These are phyloP conservation scores for Wickerhamiella domercqiae DNA, from an alignment of 805 yeast genomes.

Conservation along the genomic window DNA sequence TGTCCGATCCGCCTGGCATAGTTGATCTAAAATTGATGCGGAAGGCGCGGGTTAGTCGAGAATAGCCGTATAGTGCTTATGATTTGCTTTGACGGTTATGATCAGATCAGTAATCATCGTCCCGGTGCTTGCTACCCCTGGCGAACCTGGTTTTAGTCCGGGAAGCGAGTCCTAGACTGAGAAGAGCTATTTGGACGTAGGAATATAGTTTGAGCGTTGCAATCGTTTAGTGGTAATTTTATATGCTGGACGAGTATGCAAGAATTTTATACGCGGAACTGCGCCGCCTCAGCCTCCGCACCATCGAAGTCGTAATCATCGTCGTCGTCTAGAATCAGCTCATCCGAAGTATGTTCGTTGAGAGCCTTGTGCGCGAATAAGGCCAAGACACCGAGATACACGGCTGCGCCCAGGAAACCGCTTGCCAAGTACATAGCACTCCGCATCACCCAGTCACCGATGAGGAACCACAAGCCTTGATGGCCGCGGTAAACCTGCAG, in stretches of 20 bases:
- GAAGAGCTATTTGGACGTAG: no score
- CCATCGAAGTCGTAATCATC: constrained; percentile 5
- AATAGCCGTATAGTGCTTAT: no score
- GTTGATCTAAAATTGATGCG: no score
- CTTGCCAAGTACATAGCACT: constrained; percentile 12
- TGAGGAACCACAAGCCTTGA: background rate
- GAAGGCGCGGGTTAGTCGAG: no score
- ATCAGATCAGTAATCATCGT: no score
- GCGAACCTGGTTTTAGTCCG: no score
- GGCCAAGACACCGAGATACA: constrained; percentile 17
- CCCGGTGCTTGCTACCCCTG: no score
- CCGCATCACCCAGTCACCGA: constrained; percentile 1
- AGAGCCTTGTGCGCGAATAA: constrained; percentile 16
- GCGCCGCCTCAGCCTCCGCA: background rate
- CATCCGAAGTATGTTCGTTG: constrained; percentile 17
- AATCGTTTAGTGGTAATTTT: no score
- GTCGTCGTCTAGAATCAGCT: constrained; percentile 18
- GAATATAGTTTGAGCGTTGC: no score
- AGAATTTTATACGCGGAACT: background rate
- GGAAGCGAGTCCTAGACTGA: no score
- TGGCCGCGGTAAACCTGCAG: background rate
- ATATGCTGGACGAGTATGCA: no score
- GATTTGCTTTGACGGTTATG: no score
- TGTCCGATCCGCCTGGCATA: background rate
- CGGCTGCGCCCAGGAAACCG: constrained; percentile 15